Evolutionary conservation across 345 rosid genomes (phyloP).

Genomic region (Clausena lansium): DNA sequence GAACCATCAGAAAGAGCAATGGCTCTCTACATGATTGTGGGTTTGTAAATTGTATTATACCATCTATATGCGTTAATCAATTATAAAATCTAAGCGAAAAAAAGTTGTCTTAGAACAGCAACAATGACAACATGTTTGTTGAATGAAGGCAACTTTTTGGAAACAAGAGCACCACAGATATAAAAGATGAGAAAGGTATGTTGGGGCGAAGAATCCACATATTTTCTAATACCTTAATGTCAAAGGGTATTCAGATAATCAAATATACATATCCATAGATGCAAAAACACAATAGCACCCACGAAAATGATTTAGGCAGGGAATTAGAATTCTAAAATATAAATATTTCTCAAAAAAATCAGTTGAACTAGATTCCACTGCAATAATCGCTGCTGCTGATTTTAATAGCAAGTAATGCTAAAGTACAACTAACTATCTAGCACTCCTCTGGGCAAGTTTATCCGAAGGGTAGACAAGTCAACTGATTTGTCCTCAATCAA

Average conservation of each 20-base stretch:
- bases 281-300: conserved; percentile 8
- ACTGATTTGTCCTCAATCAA: not conserved
- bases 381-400: not conserved
- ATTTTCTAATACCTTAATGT: not conserved
- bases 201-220: not conserved
- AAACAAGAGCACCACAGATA: not conserved
- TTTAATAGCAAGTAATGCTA: not conserved
- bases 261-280: not conserved
- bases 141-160: not conserved
- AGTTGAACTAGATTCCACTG: conserved; percentile 3
- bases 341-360: not conserved
- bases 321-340: not conserved
- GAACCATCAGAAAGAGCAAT: not conserved
- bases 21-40: not conserved
- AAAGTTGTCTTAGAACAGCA: not conserved
- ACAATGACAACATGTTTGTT: not conserved
- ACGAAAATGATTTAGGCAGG: not conserved
- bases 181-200: not conserved
- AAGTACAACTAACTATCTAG: not conserved
- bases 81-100: not conserved
- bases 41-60: not conserved
- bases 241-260: not conserved
- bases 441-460: not conserved
- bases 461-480: not conserved
- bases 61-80: not conserved